Base-by-base conservation (phyloP, 106 monocot species). In the Xerophyta viscosa region DNA sequence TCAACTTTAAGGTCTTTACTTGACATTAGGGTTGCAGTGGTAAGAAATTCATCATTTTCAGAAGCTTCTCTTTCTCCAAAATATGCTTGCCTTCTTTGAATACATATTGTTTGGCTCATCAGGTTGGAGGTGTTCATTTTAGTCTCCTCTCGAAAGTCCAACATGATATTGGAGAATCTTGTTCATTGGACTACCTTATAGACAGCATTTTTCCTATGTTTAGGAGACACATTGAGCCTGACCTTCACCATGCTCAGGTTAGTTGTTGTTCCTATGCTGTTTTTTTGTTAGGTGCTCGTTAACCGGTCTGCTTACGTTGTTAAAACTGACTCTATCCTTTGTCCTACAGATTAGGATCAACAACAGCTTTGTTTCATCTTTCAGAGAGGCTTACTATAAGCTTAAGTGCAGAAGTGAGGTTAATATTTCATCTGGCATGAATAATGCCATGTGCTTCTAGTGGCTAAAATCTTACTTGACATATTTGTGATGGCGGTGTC, bases 121-220 rank as follows among this genome's bases (percentile, higher is more conserved):
- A 96, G 96, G 96, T 96, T 71, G 96, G 96, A 23, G 96, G 96
- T 48, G 89, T 96, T 54, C 96, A 96, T 70, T 96, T 96, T 56
- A 96, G 96, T 56, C 67, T 96, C 24, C 88, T 96, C 30, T 96
- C 96, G 30, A 96, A 96, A 82, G 96, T 96, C 33, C 74, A 66
- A 39, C 85, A 79, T 71, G 96, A 96, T 56, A 96, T 96, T 63
- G 96, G 84, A 37, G 96, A 89, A 58, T 82, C 96, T 20, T 96
- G 96, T 60, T 96, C 96, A 46, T 57, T 96, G 51, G 89, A 96
- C 57, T 82, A 82, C 63, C 85, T 96, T 29, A 96, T 96, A 12
- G 96, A 96, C 56, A 96, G 96, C 64, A 96, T 96, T 58, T 96
- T 96, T 45, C 96, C 96, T 56, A 62, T 96, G 46, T 96, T 96